Percentiles rank a stretch among this genome's conserved stretches.
Conservation (phyloP, 164 flowering plant species). For the Magnolia officinalis region DNA sequence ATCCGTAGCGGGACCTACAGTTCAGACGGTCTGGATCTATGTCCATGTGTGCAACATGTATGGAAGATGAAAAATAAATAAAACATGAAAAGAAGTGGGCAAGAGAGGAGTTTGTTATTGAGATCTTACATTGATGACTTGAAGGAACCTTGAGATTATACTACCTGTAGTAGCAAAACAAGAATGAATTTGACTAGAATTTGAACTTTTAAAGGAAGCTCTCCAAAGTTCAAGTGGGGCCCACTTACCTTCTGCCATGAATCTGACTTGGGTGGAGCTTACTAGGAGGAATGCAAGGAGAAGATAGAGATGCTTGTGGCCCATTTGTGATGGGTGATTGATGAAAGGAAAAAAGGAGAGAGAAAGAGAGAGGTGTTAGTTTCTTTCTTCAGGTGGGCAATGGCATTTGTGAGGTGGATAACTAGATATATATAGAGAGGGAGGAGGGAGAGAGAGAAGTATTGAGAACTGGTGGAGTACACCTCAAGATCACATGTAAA, state of each 20-base stretch:
- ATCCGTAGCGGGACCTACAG: too few relatives aligned
- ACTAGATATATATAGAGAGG: neutral
- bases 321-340: neutral
- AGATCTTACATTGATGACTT: neutral
- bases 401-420: neutral
- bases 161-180: neutral
- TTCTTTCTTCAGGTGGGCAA: neutral
- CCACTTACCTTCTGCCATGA: slow-evolving; percentile 47
- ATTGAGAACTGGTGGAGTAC: neutral
- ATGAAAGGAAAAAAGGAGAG: neutral
- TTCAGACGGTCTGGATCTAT: too few relatives aligned
- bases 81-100: neutral
- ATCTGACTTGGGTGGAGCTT: slow-evolving; percentile 30
- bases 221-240: slow-evolving; percentile 1
- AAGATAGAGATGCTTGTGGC: slow-evolving; percentile 18
- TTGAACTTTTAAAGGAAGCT: neutral
- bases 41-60: too few relatives aligned
- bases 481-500: neutral
- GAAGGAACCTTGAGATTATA: neutral
- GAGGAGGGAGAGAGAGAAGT: neutral
- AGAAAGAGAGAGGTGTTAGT: neutral
- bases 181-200: neutral
- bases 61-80: neutral
- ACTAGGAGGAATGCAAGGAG: slow-evolving; percentile 36
- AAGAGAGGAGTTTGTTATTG: neutral